Evolutionary conservation across 179 eudicot species (phyloP), one percentile per base, ranked within the genome.

Genomic region (Vitellaria paradoxa): DNA sequence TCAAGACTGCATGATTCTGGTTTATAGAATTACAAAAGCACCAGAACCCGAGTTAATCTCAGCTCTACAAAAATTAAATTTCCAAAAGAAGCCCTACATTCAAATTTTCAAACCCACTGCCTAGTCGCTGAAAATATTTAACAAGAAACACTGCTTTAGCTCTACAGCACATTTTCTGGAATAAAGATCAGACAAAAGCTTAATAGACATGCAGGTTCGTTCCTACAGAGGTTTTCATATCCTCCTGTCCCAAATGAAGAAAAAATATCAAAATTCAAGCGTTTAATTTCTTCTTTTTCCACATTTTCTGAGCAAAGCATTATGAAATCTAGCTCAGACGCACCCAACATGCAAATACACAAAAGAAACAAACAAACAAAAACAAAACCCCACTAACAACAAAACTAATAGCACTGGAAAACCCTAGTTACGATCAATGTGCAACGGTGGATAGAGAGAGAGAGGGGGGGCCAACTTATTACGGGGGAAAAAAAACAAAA

Each of bases 311-410:
- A 20, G 68, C 23, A 65, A 49, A 62, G 56, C 24, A 47, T 50
- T 47, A 23, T 6, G 15, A 62, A 11, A 24, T 46, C 26, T 46
- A 47, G 47, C 49, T 47, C 59, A 75, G 63, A 30, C 37, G 1
- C 37, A 63, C 42, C 60, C 18, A 13, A 62, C 60, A 75, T 62
- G 77, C 77, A 74, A 73, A 42, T 4, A 59, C 24, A 74, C 1
- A 23, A 74, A 65, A 30, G n/a, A 57, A 57, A 57, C 55, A 8
- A 50, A 7, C 55, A 4, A 12, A 50, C 9, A 50, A 57, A 57
- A 30, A 30, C 37, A 30, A 30, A 30, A 30, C 37, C 1, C 37
- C 59, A 21, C 56, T n/a, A 69, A 12, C 17, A 70, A 52, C 45
- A 11, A 15, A 23, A 21, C 7, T 21, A 2, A 50, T 26, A 15